These are phyloP conservation scores for Phytopythium delawarense DNA, from an alignment of 352 stramenopile genomes.

Conservation along the genomic window DNA sequence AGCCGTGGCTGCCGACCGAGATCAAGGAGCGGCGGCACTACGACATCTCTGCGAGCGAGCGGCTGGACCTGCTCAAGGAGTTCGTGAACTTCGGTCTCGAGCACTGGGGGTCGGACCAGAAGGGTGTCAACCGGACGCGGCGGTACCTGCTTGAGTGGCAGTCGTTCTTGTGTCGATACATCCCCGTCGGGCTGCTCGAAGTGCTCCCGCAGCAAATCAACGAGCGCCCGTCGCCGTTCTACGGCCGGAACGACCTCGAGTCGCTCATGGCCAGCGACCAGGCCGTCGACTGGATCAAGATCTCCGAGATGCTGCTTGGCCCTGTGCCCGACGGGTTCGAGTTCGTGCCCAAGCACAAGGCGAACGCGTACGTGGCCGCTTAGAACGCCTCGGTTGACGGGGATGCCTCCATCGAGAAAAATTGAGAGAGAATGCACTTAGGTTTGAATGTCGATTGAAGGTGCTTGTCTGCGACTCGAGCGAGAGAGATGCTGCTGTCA, in stretches of 20 bases:
- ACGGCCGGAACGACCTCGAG: conserved; percentile 95
- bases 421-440: not conserved
- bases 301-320: conserved; percentile 98
- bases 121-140: conserved; percentile 97
- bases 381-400: conserved; percentile 4
- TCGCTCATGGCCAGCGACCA: conserved; percentile 96
- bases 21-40: conserved; percentile 97
- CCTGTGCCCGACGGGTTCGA: conserved; percentile 88
- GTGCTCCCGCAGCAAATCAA: conserved; percentile 96
- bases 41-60: conserved; percentile 96
- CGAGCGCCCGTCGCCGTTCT: conserved; percentile 91
- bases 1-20: conserved; percentile 98
- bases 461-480: no score
- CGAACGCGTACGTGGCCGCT: conserved; percentile 88
- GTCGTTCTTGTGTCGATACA: conserved; percentile 97
- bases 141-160: conserved; percentile 99
- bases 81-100: conserved; percentile 98
- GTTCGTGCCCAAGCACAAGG: conserved; percentile 98
- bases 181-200: conserved; percentile 96
- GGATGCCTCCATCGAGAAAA: not conserved
- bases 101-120: conserved; percentile 98
- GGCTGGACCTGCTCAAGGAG: conserved; percentile 96
- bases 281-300: conserved; percentile 98
- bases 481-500: no score
- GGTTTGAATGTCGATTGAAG: no score